Evolutionary conservation across 257 asterid genomes (phyloP).

Genomic region (Solanum acaule): DNA sequence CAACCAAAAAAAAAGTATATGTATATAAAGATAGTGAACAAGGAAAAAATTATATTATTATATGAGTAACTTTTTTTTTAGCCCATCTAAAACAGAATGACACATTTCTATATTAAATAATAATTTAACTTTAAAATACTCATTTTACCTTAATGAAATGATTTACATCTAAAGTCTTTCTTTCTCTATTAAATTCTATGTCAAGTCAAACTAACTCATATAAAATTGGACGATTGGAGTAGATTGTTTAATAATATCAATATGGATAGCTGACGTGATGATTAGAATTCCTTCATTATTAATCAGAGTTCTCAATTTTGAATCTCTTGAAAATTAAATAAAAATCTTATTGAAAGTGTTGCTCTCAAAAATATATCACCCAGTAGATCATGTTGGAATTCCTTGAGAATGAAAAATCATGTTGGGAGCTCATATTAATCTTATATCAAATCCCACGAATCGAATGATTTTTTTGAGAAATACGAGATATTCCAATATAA

Average conservation of each 20-base stretch:
- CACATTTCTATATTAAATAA: too few relatives aligned
- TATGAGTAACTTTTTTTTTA: too few relatives aligned
- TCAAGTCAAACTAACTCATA: background rate
- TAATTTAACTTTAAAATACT: too few relatives aligned
- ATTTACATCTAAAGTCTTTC: too few relatives aligned
- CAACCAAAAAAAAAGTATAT: background rate
- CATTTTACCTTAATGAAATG: too few relatives aligned
- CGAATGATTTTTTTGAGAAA: too few relatives aligned
- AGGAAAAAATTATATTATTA: background rate
- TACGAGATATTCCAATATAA: accelerated
- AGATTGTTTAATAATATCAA: background rate
- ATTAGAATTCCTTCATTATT: too few relatives aligned
- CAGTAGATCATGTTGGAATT: background rate
- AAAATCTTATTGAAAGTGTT: too few relatives aligned
- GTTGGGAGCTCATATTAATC: background rate
- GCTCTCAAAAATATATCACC: background rate
- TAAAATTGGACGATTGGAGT: accelerated
- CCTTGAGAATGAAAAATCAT: background rate
- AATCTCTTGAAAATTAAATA: too few relatives aligned
- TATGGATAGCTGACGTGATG: background rate
- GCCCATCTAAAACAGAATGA: too few relatives aligned
- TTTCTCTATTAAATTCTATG: accelerated
- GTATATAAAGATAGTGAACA: background rate
- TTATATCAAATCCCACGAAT: background rate
- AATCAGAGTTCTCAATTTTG: background rate